A percentile compares a stretch with the other conserved stretches of the same genome.
Conservation (phyloP, 345 rosid species). For the Eucalyptus tenuipes region DNA sequence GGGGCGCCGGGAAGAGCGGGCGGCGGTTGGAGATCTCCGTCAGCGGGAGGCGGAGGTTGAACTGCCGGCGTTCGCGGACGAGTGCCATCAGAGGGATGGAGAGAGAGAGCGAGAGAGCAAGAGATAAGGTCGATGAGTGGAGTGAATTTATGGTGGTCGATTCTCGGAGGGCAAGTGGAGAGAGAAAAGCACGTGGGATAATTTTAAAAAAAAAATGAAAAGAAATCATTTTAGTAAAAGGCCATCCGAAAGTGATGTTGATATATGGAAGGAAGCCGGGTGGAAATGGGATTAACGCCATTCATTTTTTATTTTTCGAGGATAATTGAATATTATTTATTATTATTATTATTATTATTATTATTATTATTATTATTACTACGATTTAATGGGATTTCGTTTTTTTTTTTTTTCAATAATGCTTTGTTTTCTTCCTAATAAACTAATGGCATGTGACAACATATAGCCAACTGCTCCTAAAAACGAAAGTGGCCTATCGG, state of each 20-base stretch:
- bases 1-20: slow-evolving; percentile 38
- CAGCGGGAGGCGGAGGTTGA: slow-evolving; percentile 70
- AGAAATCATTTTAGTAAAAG: neutral
- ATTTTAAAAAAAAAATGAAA: neutral
- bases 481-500: neutral
- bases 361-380: neutral
- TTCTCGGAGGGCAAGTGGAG: neutral
- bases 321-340: neutral
- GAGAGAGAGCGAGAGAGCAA: neutral
- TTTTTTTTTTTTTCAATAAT: neutral
- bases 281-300: neutral
- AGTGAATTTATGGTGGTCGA: neutral
- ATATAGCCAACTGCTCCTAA: neutral
- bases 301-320: neutral
- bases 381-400: neutral
- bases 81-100: slow-evolving; percentile 29
- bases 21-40: slow-evolving; percentile 37
- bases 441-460: neutral
- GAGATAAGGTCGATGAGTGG: neutral
- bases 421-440: neutral
- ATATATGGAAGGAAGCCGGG: neutral
- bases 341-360: neutral
- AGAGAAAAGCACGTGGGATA: neutral
- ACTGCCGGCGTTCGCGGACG: slow-evolving; percentile 68
- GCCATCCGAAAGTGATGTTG: neutral